Conservation (phyloP, 176 grass and related monocot genomes). For the Carex parvula region DNA sequence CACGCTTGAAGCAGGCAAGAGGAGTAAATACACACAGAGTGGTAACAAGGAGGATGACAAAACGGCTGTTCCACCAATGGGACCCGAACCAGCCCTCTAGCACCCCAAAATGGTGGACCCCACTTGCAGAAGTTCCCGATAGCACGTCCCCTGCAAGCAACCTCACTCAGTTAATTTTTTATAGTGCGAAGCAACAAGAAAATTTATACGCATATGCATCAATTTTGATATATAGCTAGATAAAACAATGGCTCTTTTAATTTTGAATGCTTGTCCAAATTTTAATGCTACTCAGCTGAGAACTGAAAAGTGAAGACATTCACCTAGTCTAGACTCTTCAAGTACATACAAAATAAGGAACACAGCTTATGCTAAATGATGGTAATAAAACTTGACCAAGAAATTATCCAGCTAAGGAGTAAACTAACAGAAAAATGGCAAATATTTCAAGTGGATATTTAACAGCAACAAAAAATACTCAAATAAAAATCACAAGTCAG, state of each 20-base stretch:
- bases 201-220: neutral
- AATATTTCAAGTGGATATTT: neutral
- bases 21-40: constrained; percentile 62
- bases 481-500: neutral
- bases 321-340: no score
- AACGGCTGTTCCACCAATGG: constrained; percentile 87
- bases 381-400: neutral
- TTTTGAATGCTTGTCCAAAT: neutral
- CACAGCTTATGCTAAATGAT: neutral
- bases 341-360: neutral
- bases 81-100: constrained; percentile 93
- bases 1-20: constrained; percentile 73
- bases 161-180: neutral
- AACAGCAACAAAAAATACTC: neutral
- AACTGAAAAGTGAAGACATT: neutral
- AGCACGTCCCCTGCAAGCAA: constrained; percentile 68
- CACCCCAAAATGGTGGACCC: constrained; percentile 72
- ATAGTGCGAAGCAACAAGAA: neutral
- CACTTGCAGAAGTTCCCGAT: constrained; percentile 69
- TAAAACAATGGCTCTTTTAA: neutral
- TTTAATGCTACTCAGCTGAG: neutral
- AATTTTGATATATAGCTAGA: neutral
- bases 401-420: neutral
- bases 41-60: constrained; percentile 65
- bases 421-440: neutral